Conservation (phyloP, 2,329 filamentous ascomycete species). For the Botryotinia globosa region DNA sequence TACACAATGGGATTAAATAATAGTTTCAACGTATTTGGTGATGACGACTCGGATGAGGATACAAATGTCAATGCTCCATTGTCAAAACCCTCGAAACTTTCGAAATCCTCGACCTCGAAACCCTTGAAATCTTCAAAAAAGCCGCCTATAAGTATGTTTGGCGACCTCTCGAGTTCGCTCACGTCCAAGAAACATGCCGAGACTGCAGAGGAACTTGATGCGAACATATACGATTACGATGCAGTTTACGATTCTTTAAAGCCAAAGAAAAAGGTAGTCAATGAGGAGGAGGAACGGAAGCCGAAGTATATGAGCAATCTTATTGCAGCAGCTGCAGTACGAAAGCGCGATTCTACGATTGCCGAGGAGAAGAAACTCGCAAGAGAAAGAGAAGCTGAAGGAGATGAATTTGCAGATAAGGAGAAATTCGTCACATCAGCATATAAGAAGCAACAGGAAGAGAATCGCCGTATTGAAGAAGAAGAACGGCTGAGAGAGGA, state of each 20-base stretch:
- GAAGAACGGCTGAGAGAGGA: conserved; percentile 68
- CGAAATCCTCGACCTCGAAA: conserved; percentile 22
- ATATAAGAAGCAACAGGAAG: conserved; percentile 78
- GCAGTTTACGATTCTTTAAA: conserved; percentile 76
- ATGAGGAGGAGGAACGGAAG: conserved; percentile 56
- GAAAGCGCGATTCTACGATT: conserved; percentile 74
- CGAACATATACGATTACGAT: conserved; percentile 83
- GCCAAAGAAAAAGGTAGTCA: conserved; percentile 55
- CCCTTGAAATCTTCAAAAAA: conserved; percentile 27
- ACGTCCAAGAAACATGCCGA: conserved; percentile 62
- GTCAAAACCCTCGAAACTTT: conserved; percentile 30
- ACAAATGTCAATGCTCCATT: conserved; percentile 15
- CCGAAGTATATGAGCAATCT: conserved; percentile 79
- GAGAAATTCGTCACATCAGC: conserved; percentile 84
- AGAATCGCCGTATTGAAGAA: conserved; percentile 66
- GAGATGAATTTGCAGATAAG: conserved; percentile 77
- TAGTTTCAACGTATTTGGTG: conserved; percentile 63
- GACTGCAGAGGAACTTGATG: conserved; percentile 64
- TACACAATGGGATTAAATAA: conserved; percentile 45
- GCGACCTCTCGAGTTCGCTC: conserved; percentile 64
- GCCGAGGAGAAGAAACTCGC: conserved; percentile 79
- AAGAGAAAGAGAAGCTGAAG: conserved; percentile 74
- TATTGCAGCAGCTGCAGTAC: conserved; percentile 68
- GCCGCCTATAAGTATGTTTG: conserved; percentile 49
- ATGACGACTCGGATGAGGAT: conserved; percentile 56